Percentiles rank a stretch among this genome's conserved stretches.
Conservation (phyloP, 495 filamentous ascomycete species). For the Amorphotheca resinae region DNA sequence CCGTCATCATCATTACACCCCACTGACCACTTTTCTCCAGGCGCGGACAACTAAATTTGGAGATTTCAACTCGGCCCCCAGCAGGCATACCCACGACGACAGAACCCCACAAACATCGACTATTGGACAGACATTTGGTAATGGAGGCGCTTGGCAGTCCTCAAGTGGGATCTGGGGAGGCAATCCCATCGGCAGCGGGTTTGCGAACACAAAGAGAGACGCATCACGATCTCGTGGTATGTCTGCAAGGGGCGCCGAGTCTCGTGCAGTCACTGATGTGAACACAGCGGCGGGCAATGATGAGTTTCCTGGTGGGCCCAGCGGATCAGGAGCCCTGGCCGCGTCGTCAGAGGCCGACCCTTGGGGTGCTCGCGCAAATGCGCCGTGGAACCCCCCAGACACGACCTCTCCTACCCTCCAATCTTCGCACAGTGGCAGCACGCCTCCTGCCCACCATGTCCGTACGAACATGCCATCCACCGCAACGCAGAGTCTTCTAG, state of each 20-base stretch:
- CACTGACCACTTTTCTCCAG: conserved; percentile 19
- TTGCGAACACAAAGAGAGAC: conserved; percentile 30
- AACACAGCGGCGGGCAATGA: conserved; percentile 10
- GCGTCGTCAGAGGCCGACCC: conserved; percentile 52
- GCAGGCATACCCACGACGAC: conserved; percentile 25
- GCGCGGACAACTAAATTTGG: conserved; percentile 26
- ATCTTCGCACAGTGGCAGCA: conserved; percentile 32
- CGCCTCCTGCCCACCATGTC: conserved; percentile 38
- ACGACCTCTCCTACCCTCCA: conserved; percentile 30
- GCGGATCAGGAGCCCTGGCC: conserved; percentile 54
- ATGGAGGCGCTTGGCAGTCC: conserved; percentile 36
- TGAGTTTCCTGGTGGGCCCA: conserved; percentile 25
- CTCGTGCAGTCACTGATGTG: conserved; percentile 7
- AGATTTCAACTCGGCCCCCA: conserved; percentile 18
- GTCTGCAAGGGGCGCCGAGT: conserved; percentile 7
- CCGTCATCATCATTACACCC: not conserved
- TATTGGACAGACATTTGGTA: conserved; percentile 34
- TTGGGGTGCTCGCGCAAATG: conserved; percentile 34
- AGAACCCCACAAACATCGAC: conserved; percentile 25
- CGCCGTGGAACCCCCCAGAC: conserved; percentile 44
- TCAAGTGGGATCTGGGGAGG: conserved; percentile 51
- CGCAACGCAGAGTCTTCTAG: conserved; percentile 24
- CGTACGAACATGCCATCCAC: conserved; percentile 31
- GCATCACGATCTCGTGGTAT: conserved; percentile 32
- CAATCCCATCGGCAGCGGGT: conserved; percentile 34